Base-by-base conservation (phyloP, 345 rosid genomes). In the Sisymbrium altissimum region DNA sequence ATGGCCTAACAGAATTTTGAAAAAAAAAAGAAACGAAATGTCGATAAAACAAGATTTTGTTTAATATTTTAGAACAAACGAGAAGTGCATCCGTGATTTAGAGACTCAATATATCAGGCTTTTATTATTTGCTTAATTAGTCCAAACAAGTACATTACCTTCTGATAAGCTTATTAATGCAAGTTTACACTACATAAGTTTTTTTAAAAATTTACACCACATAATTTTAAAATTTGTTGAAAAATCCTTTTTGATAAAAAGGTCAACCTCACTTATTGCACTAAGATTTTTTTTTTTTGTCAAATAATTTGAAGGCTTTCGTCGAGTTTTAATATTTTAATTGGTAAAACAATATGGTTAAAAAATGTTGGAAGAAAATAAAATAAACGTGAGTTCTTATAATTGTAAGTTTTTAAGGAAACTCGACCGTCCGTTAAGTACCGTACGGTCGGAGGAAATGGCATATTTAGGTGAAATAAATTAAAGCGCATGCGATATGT, bases 401-500 rank as follows among this genome's bases (percentile, higher is more conserved):
- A 21, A 13, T 52, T 60, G 70, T 54, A 43, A 65, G 58, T 17
- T 45, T 65, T 73, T 54, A 73, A 66, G 60, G 78, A 66, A 66
- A 74, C 72, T 57, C 36, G 60, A 57, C 61, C 61, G 66, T 46
- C 50, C 35, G 23, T 56, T 56, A 72, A 72, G 64, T 63, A 73
- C 71, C 21, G 78, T 74, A 74, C 78, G 78, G 60, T 64, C 57
- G 39, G 56, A 35, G 30, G 18, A 21, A 72, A 60, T 15, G 29
- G 18, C 38, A 49, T 53, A 36, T 15, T 15, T 59, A 29, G 69
- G 44, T 63, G 14, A 44, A n/a, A 30, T 35, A 73, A 73, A 53
- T 53, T 69, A 63, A 19, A 32, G 17, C 14, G 30, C 46, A 64
- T 64, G 65, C 71, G 57, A 44, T 32, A 21, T 35, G 41, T 36